Conservation (phyloP, 306 rosid genomes). For the Cicer pinnatifidum region DNA sequence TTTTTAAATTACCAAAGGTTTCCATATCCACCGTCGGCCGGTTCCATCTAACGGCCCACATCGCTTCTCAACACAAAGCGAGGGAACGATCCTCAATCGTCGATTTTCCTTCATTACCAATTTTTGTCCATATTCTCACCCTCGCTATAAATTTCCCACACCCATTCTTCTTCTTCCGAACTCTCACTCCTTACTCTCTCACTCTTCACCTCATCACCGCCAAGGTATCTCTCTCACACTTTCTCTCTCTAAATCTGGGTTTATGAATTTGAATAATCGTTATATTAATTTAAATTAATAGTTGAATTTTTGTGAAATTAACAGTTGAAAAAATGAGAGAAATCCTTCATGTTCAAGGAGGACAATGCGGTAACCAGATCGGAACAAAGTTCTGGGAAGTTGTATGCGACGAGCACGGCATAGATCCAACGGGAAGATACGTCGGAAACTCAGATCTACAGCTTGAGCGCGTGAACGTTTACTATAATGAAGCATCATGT, state of each 20-base stretch:
- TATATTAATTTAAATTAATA: no score
- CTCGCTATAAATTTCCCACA: conserved; percentile 45
- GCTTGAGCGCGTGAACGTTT: conserved; percentile 62
- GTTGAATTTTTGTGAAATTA: no score
- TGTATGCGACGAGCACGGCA: conserved; percentile 68
- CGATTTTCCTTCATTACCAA: conserved; percentile 1
- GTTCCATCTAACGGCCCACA: conserved; percentile 48
- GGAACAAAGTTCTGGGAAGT: conserved; percentile 72
- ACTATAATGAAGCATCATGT: conserved; percentile 65
- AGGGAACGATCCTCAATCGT: conserved; percentile 49
- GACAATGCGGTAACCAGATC: conserved; percentile 71
- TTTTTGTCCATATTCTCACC: conserved; percentile 2
- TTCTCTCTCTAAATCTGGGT: conserved; percentile 31
- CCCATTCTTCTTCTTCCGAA: neutral
- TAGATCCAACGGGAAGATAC: conserved; percentile 67
- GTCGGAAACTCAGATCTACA: conserved; percentile 58
- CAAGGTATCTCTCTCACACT: conserved; percentile 35
- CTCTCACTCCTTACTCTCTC: neutral
- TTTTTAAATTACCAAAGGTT: conserved; percentile 21
- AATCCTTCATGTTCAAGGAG: conserved; percentile 67
- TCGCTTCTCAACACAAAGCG: conserved; percentile 33
- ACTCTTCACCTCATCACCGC: conserved; percentile 9
- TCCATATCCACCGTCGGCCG: conserved; percentile 45
- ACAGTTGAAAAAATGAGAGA: conserved; percentile 51
- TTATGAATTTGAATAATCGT: neutral